Percentiles rank a stretch among this genome's conserved stretches.
Conservation (phyloP, 2,329 filamentous ascomycete genomes). For the Stachybotrys chlorohalonatus region DNA sequence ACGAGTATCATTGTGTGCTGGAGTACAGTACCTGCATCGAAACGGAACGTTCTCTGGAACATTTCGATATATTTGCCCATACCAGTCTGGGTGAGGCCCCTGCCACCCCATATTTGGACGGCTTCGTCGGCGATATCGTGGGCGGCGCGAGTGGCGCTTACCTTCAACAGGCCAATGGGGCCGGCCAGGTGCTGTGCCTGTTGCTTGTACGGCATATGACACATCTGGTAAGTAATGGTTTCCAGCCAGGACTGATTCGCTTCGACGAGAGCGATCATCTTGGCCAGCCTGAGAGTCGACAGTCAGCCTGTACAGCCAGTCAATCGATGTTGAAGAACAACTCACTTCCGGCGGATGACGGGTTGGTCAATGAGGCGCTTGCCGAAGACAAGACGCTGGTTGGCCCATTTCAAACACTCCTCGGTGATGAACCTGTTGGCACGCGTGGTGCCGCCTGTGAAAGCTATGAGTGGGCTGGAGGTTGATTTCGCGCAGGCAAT, state of each 20-base stretch:
- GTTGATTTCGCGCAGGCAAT: not conserved
- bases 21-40: conserved; percentile 39
- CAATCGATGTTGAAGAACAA: conserved; percentile 1
- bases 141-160: conserved; percentile 64
- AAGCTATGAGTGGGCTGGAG: not conserved
- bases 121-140: conserved; percentile 79
- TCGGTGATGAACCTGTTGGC: conserved; percentile 63
- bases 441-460: conserved; percentile 47
- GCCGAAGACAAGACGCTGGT: conserved; percentile 76
- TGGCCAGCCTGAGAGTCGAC: conserved; percentile 50
- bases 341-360: conserved; percentile 70
- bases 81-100: conserved; percentile 69
- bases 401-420: conserved; percentile 80
- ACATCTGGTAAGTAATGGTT: conserved; percentile 81
- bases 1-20: not conserved
- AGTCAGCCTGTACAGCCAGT: conserved; percentile 1
- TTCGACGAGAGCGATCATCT: conserved; percentile 77
- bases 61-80: conserved; percentile 80
- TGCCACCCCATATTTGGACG: conserved; percentile 78
- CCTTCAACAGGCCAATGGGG: conserved; percentile 76
- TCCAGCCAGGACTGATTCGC: conserved; percentile 83
- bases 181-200: conserved; percentile 69
- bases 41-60: conserved; percentile 80
- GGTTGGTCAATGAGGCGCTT: conserved; percentile 78
- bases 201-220: conserved; percentile 69